A percentile compares a stretch with the other conserved stretches of the same genome.
Evolutionary conservation across 176 grass and related monocot genomes (phyloP).

Genomic region (Oryza rufipogon): DNA sequence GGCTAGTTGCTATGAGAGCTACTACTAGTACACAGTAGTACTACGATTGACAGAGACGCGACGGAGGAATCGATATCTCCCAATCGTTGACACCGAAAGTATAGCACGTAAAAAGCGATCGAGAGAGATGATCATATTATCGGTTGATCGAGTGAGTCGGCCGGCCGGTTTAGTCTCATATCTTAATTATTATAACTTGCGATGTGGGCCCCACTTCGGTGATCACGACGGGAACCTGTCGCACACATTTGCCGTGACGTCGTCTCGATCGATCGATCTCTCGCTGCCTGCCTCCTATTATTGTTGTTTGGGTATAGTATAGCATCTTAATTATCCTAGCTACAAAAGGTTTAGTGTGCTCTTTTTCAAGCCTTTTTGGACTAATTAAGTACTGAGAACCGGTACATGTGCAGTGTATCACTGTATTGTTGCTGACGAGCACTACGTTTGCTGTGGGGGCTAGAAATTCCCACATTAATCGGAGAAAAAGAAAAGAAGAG

Average conservation of each 20-base stretch:
- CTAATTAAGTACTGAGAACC: not conserved
- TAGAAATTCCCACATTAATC: no score
- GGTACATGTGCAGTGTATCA: not conserved
- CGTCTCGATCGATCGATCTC: not conserved
- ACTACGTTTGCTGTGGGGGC: no score
- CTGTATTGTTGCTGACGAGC: not conserved
- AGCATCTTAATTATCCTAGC: not conserved
- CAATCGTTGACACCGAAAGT: conserved; percentile 60
- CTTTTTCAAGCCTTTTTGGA: not conserved
- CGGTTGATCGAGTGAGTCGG: not conserved
- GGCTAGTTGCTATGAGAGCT: not conserved
- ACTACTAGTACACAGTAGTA: not conserved
- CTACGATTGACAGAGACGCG: conserved; percentile 37
- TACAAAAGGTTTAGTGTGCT: not conserved
- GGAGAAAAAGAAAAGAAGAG: no score
- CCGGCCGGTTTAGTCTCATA: conserved; percentile 8
- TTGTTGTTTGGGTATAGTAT: not conserved
- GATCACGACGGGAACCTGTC: conserved; percentile 63
- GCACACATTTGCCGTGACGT: conserved; percentile 28
- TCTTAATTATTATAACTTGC: conserved; percentile 17
- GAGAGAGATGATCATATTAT: conserved; percentile 40
- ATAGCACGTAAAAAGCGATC: not conserved
- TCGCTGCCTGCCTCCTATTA: not conserved
- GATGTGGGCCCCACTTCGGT: conserved; percentile 38
- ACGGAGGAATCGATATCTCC: conserved; percentile 40